Evolutionary conservation across 1,139 yeast species (phyloP), one percentile per base, ranked within the genome.

Genomic region (Geotrichum reessii): DNA sequence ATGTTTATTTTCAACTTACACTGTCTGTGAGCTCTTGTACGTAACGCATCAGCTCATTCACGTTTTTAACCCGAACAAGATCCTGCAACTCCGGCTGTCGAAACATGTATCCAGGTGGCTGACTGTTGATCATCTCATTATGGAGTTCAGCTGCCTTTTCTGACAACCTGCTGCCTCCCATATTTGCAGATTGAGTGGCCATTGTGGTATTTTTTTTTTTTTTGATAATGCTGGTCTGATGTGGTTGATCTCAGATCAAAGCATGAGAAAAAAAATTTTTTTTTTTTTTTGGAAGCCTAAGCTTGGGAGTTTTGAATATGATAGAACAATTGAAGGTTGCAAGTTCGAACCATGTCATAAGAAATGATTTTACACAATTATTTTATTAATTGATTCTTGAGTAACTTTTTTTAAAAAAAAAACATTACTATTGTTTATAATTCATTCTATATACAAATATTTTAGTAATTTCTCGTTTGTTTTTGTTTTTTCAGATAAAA

Each of bases 141-240:
- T 87, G 90, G 62, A 87, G 78, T 55, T 73, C 73, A 59, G 76
- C 74, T 0, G 92, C 87, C 58, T 73, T 74, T 47, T 85, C 77
- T 14, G 69, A 62, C 21, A 67, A 49, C n/a, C 40, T 14, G 40
- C n/a, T 33, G n/a, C 40, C 40, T 33, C 40, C 40, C 40, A 33
- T 33, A 33, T 14, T 14, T 4, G 40, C 40, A 33, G 40, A 14
- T 33, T 33, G 40, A 33, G 40, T 12, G 6, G 17, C n/a, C 40
- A 33, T 33, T 33, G 40, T 33, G 37, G 40, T 33, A 17, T 33
- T 14, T 14, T 33, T 3, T 14, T 14, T 12, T 33, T 33, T 14
- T 33, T 14, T 33, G 40, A 9, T 33, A 17, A 8, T 28, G 11
- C 7, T 28, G 33, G 3, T 33, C 1, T 33, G 40, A 17, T 9